Evolutionary conservation across 345 rosid species (phyloP), one percentile per base, ranked within the genome.

Genomic region (Lepidium aucheri): DNA sequence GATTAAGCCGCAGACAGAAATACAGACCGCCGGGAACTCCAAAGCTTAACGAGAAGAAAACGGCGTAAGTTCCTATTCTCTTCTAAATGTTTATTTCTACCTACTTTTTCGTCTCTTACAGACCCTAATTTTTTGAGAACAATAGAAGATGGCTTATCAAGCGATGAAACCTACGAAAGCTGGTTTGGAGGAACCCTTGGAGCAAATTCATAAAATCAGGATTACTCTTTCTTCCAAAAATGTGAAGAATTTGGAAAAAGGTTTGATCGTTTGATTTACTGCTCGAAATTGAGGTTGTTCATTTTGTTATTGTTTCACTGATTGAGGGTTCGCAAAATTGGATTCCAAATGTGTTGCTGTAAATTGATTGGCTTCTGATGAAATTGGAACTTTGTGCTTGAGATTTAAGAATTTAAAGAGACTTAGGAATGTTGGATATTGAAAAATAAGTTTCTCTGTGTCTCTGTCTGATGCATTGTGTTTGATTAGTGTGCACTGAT

Each of bases 201-300:
- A 79, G 74, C 85, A 82, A 73, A 78, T 84, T 67, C 91, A 88
- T 57, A 85, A 84, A 81, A 88, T 88, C 68, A 79, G 91, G 20
- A 87, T 87, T 81, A 85, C 91, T 22, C 89, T 87, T 5, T 85
- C 88, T 56, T 87, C 95, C 10, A 87, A 84, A 66, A 82, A 80
- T 54, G 95, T 87, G 11, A 85, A 85, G 69, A 88, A 88, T 54
- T 82, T 88, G 3, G 91, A 88, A 71, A 88, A 88, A 75, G 95
- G 89, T 85, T 16, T 43, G 1, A 16, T 38, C 32, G 43, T 35
- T 55, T 34, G 30, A 55, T 15, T 1, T 1, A 17, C 7, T 14
- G 18, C 7, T 36, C 14, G 20, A 35, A 44, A 56, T 11, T 56
- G 16, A 18, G 26, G 10, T 9, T 55, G 18, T n/a, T n/a, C n/a